A percentile compares a stretch with the other conserved stretches of the same genome.
phyloP scores from a whole-genome alignment of 129 eudicot genomes.

The Centella asiatica region DNA sequence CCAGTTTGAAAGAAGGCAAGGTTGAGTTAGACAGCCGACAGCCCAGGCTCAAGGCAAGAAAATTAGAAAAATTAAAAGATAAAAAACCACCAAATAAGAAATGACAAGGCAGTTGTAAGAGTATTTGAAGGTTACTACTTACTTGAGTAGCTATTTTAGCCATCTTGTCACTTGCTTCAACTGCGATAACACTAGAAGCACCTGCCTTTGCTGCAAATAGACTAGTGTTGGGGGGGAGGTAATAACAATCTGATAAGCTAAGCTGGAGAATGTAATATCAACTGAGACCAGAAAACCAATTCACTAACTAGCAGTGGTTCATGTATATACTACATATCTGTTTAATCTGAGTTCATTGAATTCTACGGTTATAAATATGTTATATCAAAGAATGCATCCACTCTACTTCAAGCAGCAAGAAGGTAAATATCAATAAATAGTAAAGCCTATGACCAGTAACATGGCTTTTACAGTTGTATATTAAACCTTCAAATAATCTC shows the following conservation, averaged over 20 bases:
- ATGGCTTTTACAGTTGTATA: no score
- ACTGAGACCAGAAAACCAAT: background rate
- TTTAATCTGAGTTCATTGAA: background rate
- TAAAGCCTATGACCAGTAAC: no score
- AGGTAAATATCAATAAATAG: background rate
- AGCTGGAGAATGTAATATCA: background rate
- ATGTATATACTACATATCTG: background rate
- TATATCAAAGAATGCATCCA: no score
- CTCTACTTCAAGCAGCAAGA: background rate
- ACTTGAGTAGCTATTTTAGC: conserved; percentile 88
- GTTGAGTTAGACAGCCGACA: no score
- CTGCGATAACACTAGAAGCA: conserved; percentile 74
- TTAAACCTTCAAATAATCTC: no score
- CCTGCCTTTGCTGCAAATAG: conserved; percentile 98
- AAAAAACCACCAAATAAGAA: background rate
- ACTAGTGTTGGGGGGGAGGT: no score
- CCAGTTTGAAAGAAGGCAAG: no score
- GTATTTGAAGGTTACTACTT: no score
- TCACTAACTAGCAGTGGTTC: background rate
- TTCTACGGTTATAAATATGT: no score
- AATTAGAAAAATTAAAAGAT: background rate
- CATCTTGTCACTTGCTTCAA: conserved; percentile 95
- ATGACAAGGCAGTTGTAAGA: no score
- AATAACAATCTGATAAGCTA: no score
- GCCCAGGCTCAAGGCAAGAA: no score